A percentile compares a stretch with the other conserved stretches of the same genome.
Evolutionary conservation across 441 rosid species (phyloP).

Genomic region (Populus hybrid): DNA sequence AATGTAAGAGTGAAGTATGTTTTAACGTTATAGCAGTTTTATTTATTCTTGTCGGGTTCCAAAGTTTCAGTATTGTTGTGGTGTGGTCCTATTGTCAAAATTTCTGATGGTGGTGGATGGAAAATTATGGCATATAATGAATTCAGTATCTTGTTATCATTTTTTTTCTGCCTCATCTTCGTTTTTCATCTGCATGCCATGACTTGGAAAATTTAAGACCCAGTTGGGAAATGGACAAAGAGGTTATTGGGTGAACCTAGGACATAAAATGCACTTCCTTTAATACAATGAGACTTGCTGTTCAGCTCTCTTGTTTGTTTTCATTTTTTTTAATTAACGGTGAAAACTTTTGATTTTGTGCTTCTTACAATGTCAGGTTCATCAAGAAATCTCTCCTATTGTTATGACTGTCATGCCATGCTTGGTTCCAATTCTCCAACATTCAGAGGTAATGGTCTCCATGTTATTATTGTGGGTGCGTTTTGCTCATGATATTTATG

Average conservation of each 20-base stretch:
- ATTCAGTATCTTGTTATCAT: neutral
- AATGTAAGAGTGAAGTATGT: neutral
- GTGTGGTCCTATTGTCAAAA: neutral
- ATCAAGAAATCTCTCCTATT: conserved; percentile 82
- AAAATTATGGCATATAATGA: neutral
- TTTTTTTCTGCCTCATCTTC: neutral
- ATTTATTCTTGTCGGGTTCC: neutral
- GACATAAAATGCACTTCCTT: neutral
- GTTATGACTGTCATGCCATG: conserved; percentile 73
- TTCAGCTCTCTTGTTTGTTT: neutral
- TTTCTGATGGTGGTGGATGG: neutral
- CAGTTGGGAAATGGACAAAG: neutral
- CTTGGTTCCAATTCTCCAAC: conserved; percentile 83
- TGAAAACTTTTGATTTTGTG: neutral
- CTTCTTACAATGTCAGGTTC: conserved; percentile 55
- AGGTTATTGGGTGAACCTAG: neutral
- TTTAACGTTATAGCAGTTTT: neutral
- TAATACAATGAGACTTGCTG: neutral
- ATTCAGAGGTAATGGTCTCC: conserved; percentile 56
- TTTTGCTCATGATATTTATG: conserved; percentile 5
- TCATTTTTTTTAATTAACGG: neutral
- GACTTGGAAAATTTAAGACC: neutral
- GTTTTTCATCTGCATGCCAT: neutral
- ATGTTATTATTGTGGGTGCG: neutral
- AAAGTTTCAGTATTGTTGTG: neutral